Percentiles rank a stretch among this genome's conserved stretches.
Conservation (phyloP, 2,329 filamentous ascomycete genomes). For the Ascosphaera apis region DNA sequence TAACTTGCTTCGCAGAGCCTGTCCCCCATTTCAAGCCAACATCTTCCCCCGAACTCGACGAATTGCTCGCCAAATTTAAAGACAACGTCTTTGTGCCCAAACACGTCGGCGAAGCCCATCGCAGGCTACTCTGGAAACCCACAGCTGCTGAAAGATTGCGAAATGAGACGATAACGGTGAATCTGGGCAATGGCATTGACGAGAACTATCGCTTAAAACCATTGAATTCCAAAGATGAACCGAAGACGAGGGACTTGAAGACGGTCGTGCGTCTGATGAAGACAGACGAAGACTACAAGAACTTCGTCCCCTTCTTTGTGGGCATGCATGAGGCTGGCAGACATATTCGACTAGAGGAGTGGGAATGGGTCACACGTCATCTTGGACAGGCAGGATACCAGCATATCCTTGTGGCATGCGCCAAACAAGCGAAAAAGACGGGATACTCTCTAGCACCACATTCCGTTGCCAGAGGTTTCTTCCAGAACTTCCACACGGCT, state of each 20-base stretch:
- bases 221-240: constrained; percentile 13
- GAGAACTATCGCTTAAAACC: constrained; percentile 18
- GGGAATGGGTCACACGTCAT: constrained; percentile 17
- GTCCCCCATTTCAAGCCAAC: constrained; percentile 19
- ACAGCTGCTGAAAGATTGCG: constrained; percentile 14
- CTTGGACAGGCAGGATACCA: constrained; percentile 15
- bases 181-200: constrained; percentile 14
- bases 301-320: constrained; percentile 18
- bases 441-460: constrained; percentile 13
- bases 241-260: constrained; percentile 12
- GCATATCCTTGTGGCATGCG: constrained; percentile 15
- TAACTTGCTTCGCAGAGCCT: constrained; percentile 6
- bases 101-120: constrained; percentile 15
- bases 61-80: constrained; percentile 18
- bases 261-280: constrained; percentile 15
- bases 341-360: constrained; percentile 8
- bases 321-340: constrained; percentile 15
- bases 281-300: constrained; percentile 17
- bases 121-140: constrained; percentile 17
- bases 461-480: constrained; percentile 13
- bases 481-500: constrained; percentile 16
- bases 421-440: constrained; percentile 14
- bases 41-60: constrained; percentile 18
- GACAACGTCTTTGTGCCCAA: constrained; percentile 22
- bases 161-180: constrained; percentile 19